Percentiles rank a stretch among this genome's conserved stretches.
Evolutionary conservation across 805 yeast genomes (phyloP).

Genomic region (Komagataella ulmi): DNA sequence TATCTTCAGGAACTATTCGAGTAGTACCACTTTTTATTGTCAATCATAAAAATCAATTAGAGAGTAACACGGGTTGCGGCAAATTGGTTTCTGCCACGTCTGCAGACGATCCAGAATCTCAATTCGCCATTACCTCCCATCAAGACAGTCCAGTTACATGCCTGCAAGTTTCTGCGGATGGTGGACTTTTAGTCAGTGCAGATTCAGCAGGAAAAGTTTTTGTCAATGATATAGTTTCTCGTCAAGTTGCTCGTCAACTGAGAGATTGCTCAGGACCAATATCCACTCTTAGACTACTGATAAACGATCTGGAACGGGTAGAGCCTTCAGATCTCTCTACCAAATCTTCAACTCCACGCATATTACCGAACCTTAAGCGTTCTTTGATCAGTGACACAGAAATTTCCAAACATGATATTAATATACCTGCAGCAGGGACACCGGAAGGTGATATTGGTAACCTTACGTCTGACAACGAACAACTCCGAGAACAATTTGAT

Average conservation of each 20-base stretch:
- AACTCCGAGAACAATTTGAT: slow-evolving; percentile 17
- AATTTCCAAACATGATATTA: slow-evolving; percentile 28
- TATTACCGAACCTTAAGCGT: slow-evolving; percentile 57
- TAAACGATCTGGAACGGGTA: not conserved
- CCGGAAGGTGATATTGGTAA: slow-evolving; percentile 16
- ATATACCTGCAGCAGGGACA: slow-evolving; percentile 4
- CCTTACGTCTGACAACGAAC: slow-evolving; percentile 5
- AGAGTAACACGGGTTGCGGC: slow-evolving; percentile 47
- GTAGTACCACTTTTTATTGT: slow-evolving; percentile 38
- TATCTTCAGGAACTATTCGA: slow-evolving; percentile 47
- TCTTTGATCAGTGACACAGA: slow-evolving; percentile 28
- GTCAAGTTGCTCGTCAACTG: slow-evolving; percentile 39
- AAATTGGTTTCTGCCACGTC: slow-evolving; percentile 23
- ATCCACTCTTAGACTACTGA: not conserved
- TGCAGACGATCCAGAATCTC: not conserved
- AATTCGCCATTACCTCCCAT: not conserved
- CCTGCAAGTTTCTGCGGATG: slow-evolving; percentile 58
- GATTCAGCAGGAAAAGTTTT: slow-evolving; percentile 58
- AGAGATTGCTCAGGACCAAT: not conserved
- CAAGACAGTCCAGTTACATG: slow-evolving; percentile 29
- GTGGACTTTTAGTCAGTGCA: slow-evolving; percentile 60
- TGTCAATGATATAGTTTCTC: slow-evolving; percentile 56
- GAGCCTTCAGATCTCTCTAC: not conserved
- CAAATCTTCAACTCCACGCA: slow-evolving; percentile 9
- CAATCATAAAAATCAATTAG: slow-evolving; percentile 24